Conservation (phyloP, 257 asterid species). For the Solanum lignicaule region DNA sequence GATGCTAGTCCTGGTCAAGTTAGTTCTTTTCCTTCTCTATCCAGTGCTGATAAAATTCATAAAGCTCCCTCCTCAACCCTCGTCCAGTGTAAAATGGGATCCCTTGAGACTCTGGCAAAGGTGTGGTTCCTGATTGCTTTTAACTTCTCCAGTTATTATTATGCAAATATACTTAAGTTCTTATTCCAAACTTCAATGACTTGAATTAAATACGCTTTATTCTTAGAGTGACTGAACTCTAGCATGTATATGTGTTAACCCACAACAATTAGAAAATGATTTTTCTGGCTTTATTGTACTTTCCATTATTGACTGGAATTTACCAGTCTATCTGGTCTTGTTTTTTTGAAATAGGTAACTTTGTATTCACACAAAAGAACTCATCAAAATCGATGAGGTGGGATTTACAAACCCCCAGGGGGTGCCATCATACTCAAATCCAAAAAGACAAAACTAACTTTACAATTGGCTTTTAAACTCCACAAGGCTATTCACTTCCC, state of each 20-base stretch:
- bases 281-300: neutral
- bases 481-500: too few species aligned
- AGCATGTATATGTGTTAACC: neutral
- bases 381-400: too few species aligned
- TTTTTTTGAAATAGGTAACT: too few species aligned
- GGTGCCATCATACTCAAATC: too few species aligned
- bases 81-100: conserved; percentile 62
- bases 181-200: neutral
- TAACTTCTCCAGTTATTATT: neutral
- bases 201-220: neutral
- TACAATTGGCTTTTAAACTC: too few species aligned
- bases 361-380: too few species aligned
- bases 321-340: neutral
- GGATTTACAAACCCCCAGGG: too few species aligned
- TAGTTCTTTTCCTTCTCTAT: conserved; percentile 58
- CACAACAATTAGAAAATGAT: neutral
- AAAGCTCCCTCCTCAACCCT: conserved; percentile 50
- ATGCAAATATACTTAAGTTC: neutral
- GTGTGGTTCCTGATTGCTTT: conserved; percentile 15
- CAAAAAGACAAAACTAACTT: too few species aligned
- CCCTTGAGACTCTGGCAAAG: conserved; percentile 65
- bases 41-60: conserved; percentile 46
- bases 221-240: neutral
- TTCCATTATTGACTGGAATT: neutral
- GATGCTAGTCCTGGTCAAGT: conserved; percentile 28